Evolutionary conservation across 148 eudicot genomes (phyloP).

Genomic region (Cornus kousa): DNA sequence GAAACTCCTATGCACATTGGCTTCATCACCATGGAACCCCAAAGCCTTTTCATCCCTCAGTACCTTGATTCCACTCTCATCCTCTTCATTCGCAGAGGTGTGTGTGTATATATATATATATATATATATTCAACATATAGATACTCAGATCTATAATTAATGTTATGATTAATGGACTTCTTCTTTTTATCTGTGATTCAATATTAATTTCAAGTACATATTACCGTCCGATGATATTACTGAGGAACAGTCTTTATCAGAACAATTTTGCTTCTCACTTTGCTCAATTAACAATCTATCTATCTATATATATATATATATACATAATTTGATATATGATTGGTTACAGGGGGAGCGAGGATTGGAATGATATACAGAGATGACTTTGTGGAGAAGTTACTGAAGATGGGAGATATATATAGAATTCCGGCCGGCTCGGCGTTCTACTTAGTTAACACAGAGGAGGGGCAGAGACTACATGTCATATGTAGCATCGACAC

Average conservation of each 20-base stretch:
- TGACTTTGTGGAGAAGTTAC: conserved; percentile 43
- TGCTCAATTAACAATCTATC: neutral
- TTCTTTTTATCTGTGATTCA: too few species aligned
- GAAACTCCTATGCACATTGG: conserved; percentile 63
- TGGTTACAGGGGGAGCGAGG: conserved; percentile 66
- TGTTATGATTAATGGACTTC: too few species aligned
- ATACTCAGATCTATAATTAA: too few species aligned
- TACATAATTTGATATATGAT: neutral
- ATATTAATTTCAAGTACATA: too few species aligned
- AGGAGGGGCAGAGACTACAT: conserved; percentile 63
- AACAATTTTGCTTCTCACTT: too few species aligned
- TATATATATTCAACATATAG: too few species aligned
- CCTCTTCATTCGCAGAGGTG: conserved; percentile 43
- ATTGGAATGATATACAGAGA: conserved; percentile 70
- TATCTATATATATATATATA: neutral
- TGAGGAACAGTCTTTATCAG: too few species aligned
- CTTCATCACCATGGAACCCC: conserved; percentile 85
- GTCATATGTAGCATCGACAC: conserved; percentile 69
- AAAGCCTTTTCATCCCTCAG: conserved; percentile 16
- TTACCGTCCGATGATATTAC: too few species aligned
- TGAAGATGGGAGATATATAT: conserved; percentile 77
- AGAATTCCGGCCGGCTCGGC: conserved; percentile 71
- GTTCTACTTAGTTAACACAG: conserved; percentile 68
- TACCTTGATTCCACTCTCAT: neutral
- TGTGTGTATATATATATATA: too few species aligned